Conservation (phyloP, 208 protist genomes). For the Leishmania lainsoni region DNA sequence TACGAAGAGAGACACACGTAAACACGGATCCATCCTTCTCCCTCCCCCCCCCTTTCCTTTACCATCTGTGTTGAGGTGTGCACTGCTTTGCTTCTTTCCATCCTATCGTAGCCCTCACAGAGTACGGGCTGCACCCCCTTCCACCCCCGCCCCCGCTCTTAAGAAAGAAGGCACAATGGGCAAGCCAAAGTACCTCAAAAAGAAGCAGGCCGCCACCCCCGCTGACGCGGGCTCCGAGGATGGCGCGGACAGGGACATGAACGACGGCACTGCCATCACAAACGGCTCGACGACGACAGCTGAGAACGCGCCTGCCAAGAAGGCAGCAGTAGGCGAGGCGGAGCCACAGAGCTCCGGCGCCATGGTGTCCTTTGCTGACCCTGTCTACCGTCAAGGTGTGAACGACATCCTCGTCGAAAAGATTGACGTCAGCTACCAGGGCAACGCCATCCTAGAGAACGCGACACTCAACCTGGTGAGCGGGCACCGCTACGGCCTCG, state of each 20-base stretch:
- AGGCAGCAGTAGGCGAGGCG: conserved; percentile 12
- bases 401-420: conserved; percentile 90
- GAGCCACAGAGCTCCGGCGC: conserved; percentile 63
- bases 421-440: conserved; percentile 91
- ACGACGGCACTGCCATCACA: conserved; percentile 30
- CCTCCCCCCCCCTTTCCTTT: background rate
- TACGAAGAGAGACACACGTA: background rate
- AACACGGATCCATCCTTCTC: background rate
- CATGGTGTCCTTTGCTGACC: conserved; percentile 87
- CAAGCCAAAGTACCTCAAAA: conserved; percentile 86
- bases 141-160: background rate
- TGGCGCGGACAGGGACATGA: conserved; percentile 1
- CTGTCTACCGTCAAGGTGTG: conserved; percentile 79
- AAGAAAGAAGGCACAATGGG: conserved; percentile 41
- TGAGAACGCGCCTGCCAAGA: conserved; percentile 8
- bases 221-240: conserved; percentile 33
- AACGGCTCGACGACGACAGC: background rate
- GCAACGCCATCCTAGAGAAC: conserved; percentile 81
- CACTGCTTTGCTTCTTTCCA: background rate
- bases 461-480: conserved; percentile 82
- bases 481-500: conserved; percentile 88
- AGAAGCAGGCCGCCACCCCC: conserved; percentile 65
- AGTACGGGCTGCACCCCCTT: background rate
- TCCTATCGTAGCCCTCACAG: background rate
- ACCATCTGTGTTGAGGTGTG: background rate